Evolutionary conservation across 441 rosid species (phyloP), one percentile per base, ranked within the genome.

Genomic region (Syzygium malaccense): DNA sequence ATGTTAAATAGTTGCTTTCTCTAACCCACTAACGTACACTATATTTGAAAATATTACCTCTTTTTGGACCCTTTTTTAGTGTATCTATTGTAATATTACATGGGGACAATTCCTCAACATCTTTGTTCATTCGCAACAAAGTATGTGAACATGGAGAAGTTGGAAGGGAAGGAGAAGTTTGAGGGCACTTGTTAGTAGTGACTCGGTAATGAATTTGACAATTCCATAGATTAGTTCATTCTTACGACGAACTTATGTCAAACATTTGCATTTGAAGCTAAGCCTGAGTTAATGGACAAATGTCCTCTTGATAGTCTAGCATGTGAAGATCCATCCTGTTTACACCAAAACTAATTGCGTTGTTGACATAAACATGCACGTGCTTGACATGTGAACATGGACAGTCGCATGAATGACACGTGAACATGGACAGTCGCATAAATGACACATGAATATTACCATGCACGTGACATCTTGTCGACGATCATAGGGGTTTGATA

Each of bases 121-220:
- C 9, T 62, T 62, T 62, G 19, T n/a, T 1, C 68, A 62, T 62
- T 62, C 33, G 28, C 8, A n/a, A 62, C 30, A 62, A 62, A 62
- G 17, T 12, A 60, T 1, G 13, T 28, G 32, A 60, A 60, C 28
- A 60, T 12, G 30, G 33, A n/a, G 3, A n/a, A 28, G 30, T 60
- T 13, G 18, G 30, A 60, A 60, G 32, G 32, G 18, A 60, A 60
- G 64, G 30, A 58, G 30, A 58, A 26, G 64, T 14, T 14, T 1
- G 30, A 58, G 64, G 30, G 28, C 1, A 2, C 26, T 60, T 7
- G 0, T 60, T 60, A 28, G 9, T 62, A n/a, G n/a, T 0, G 9
- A 62, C 4, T 62, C 68, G 19, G 19, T 62, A 8, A 62, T 62
- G 33, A 14, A 62, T 62, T 62, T 7, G 19, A n/a, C 19, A 1